phyloP scores from a whole-genome alignment of 2,329 filamentous ascomycete genomes.

The Paraconiothyrium brasiliense region DNA sequence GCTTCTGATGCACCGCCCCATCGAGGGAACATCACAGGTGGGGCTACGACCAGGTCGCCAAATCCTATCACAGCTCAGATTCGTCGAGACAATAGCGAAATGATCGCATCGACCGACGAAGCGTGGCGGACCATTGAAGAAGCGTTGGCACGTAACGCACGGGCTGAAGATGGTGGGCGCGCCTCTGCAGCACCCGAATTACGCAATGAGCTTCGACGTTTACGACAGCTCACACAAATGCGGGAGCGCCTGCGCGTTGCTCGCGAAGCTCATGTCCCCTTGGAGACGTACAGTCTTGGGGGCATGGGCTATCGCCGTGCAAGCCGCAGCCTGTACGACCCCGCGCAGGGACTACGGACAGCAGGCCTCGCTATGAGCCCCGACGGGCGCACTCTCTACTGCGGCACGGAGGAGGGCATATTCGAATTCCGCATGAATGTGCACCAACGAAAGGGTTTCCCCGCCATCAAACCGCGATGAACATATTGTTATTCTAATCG shows the following conservation, averaged over 20 bases:
- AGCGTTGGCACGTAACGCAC: slow-evolving; percentile 52
- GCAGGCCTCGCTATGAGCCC: slow-evolving; percentile 60
- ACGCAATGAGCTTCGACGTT: slow-evolving; percentile 44
- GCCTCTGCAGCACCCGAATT: slow-evolving; percentile 42
- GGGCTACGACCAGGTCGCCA: slow-evolving; percentile 42
- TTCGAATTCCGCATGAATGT: slow-evolving; percentile 77
- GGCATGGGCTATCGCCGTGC: slow-evolving; percentile 34
- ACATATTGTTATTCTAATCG: background rate
- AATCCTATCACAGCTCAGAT: slow-evolving; percentile 43
- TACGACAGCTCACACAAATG: slow-evolving; percentile 48
- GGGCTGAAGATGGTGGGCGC: slow-evolving; percentile 29
- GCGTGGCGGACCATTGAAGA: slow-evolving; percentile 61
- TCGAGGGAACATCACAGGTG: slow-evolving; percentile 37
- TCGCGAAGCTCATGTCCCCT: slow-evolving; percentile 35
- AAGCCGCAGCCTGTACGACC: slow-evolving; percentile 38
- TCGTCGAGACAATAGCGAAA: slow-evolving; percentile 40
- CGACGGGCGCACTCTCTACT: slow-evolving; percentile 58
- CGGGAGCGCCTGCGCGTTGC: slow-evolving; percentile 48
- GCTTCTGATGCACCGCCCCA: background rate
- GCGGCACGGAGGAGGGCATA: slow-evolving; percentile 72
- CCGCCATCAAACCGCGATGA: slow-evolving; percentile 51
- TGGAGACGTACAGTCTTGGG: slow-evolving; percentile 37
- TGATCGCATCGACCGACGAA: slow-evolving; percentile 49
- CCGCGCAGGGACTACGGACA: slow-evolving; percentile 53
- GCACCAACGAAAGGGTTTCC: slow-evolving; percentile 64